Conservation (phyloP, 2,329 filamentous ascomycete genomes). For the Ampelomyces quisqualis region DNA sequence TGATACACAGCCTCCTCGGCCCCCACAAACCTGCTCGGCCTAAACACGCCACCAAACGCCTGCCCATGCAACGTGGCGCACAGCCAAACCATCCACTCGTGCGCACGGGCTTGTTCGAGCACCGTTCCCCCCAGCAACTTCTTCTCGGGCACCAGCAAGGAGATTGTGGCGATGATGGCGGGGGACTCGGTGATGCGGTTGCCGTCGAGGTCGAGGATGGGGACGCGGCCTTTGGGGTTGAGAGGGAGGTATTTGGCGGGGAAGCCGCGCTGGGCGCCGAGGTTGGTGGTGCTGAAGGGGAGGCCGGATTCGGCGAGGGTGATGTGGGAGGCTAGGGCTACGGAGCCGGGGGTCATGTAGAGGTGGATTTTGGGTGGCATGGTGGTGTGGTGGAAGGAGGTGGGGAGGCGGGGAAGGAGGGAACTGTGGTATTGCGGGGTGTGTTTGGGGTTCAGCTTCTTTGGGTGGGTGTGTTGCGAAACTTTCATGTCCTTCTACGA, state of each 20-base stretch:
- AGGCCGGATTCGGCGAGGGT: conserved; percentile 17
- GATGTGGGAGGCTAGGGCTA: conserved; percentile 22
- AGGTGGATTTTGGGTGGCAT: conserved; percentile 22
- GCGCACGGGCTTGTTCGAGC: conserved; percentile 16
- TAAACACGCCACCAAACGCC: conserved; percentile 18
- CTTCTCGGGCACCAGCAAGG: conserved; percentile 16
- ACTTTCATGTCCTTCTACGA: too few relatives aligned
- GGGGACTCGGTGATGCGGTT: conserved; percentile 24
- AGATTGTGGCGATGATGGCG: conserved; percentile 19
- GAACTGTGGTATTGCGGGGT: neutral
- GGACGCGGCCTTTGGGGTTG: conserved; percentile 26
- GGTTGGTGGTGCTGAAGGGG: conserved; percentile 10
- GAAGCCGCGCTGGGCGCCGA: conserved; percentile 11
- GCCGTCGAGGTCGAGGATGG: conserved; percentile 19
- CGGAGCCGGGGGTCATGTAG: conserved; percentile 16
- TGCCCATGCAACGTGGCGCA: conserved; percentile 21
- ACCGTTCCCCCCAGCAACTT: conserved; percentile 16
- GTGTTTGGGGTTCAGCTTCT: neutral
- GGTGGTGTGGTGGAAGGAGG: neutral
- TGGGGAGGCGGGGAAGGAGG: neutral
- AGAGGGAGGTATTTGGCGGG: conserved; percentile 13
- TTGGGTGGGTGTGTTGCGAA: too few relatives aligned
- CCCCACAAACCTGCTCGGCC: conserved; percentile 14
- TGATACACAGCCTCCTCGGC: conserved; percentile 10
- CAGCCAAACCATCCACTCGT: conserved; percentile 26